Base-by-base conservation (phyloP, 805 yeast species). In the Scheffersomyces lignosus region DNA sequence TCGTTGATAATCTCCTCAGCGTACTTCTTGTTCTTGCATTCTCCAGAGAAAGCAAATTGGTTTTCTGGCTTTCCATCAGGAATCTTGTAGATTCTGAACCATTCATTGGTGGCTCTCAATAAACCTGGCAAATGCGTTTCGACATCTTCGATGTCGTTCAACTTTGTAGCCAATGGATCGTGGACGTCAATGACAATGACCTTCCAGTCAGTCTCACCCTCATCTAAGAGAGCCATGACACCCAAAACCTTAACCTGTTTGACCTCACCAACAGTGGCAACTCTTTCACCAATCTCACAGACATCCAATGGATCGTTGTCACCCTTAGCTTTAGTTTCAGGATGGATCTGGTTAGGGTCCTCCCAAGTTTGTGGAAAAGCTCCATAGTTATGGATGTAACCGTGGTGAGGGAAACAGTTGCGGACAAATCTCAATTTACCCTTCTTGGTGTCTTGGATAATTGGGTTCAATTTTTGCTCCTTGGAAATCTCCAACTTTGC, bases 361-460 rank as follows among this genome's bases (percentile, higher is more conserved):
- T 83, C 89, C 89, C 89, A 83, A 32, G 89, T 83, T 66, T 91
- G 97, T 49, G 98, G 98, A 79, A 91, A 85, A 33, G 97, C 97
- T 65, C 98, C 99, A 65, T 91, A 91, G 75, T 93, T 93, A 75
- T 89, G 96, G 53, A 91, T 91, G 76, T 93, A 91, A 54, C 99
- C 99, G 66, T 93, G 95, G 75, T 87, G 96, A 36, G 99, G 99
- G 87, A 91, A 91, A 66, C 95, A 81, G 80, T 93, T 93, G 74
- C 96, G 83, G 43, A 93, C 98, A 54, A 83, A 93, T 73, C 98
- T 82, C 58, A 89, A 80, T 68, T 88, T 84, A 51, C 97, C 98
- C 77, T 93, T 91, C 77, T 93, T 93, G 60, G 95, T 87, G 70
- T 93, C 99, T 75, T 93, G 99, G 45, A 87, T 74, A 54, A 93